Percentiles rank a stretch among this genome's conserved stretches.
phyloP scores from a whole-genome alignment of 805 yeast genomes.

The Cyberlindnera euphorbiae region DNA sequence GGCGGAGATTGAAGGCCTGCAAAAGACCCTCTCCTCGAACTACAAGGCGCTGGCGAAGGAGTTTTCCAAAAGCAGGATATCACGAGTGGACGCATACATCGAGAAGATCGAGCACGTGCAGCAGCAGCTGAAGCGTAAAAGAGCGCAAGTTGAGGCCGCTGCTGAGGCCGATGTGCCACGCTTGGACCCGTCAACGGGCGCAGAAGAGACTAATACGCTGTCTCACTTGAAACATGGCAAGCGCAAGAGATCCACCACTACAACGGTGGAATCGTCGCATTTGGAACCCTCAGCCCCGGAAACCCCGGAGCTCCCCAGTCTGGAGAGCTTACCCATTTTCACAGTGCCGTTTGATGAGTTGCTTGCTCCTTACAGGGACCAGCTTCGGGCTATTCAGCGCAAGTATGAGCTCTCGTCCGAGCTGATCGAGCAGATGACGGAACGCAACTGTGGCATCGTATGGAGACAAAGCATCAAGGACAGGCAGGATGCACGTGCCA shows the following conservation, averaged over 20 bases:
- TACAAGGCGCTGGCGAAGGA: slow-evolving; percentile 28
- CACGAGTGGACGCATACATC: slow-evolving; percentile 30
- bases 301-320: slow-evolving; percentile 11
- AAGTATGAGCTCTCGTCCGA: slow-evolving; percentile 18
- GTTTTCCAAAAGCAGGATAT: slow-evolving; percentile 27
- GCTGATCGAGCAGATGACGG: slow-evolving; percentile 17
- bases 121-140: slow-evolving; percentile 20
- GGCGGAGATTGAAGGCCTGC: slow-evolving; percentile 19
- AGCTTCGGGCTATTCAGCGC: slow-evolving; percentile 11
- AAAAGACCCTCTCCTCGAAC: slow-evolving; percentile 26
- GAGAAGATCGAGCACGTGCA: slow-evolving; percentile 29
- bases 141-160: slow-evolving; percentile 12
- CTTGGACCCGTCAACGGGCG: slow-evolving; percentile 11
- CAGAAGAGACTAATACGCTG: slow-evolving; percentile 6
- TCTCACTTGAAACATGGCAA: slow-evolving; percentile 1
- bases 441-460: slow-evolving; percentile 12
- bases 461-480: slow-evolving; percentile 24
- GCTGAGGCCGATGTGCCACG: slow-evolving; percentile 18
- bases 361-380: slow-evolving; percentile 13
- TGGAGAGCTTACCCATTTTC: slow-evolving; percentile 18
- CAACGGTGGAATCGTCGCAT: too few species aligned
- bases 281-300: slow-evolving; percentile 18
- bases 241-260: slow-evolving; percentile 4
- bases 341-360: slow-evolving; percentile 19
- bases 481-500: slow-evolving; percentile 12